Conservation (phyloP, 768 basidiomycete genomes). For the Boletellus ananas region DNA sequence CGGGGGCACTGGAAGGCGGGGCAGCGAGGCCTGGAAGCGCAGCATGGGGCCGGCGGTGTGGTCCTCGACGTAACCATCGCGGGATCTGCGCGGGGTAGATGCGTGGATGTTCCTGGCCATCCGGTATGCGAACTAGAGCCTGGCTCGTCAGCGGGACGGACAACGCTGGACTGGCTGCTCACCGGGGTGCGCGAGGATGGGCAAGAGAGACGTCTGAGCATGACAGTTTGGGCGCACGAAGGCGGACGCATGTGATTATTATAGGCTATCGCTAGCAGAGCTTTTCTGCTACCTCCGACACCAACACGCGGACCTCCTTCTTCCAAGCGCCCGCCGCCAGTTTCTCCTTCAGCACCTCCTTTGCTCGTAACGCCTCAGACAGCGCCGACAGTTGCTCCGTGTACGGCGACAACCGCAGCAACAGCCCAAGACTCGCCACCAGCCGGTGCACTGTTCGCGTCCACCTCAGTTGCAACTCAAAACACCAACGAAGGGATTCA, state of each 20-base stretch:
- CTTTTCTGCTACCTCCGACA: slow-evolving; percentile 57
- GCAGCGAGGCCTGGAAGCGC: slow-evolving; percentile 68
- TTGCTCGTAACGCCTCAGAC: slow-evolving; percentile 68
- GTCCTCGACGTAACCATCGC: slow-evolving; percentile 49
- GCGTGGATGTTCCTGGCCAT: slow-evolving; percentile 31
- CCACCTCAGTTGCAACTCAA: not conserved
- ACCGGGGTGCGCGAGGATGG: too few relatives aligned
- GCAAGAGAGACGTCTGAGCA: too few relatives aligned
- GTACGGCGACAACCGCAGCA: slow-evolving; percentile 72
- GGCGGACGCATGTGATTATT: slow-evolving; percentile 9
- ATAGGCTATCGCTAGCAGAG: slow-evolving; percentile 25
- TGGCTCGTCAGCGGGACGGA: too few relatives aligned
- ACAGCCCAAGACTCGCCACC: slow-evolving; percentile 70
- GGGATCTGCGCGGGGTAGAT: too few relatives aligned
- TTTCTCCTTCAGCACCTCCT: slow-evolving; percentile 54
- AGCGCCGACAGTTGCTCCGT: slow-evolving; percentile 55
- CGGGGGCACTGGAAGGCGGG: slow-evolving; percentile 78
- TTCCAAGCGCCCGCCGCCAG: slow-evolving; percentile 39
- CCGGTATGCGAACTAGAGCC: slow-evolving; percentile 2
- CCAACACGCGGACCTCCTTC: slow-evolving; percentile 61
- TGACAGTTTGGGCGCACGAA: too few relatives aligned
- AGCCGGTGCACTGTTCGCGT: slow-evolving; percentile 70
- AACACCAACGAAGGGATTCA: slow-evolving; percentile 2
- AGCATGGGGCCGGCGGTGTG: slow-evolving; percentile 63
- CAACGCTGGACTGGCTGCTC: too few relatives aligned